phyloP scores from a whole-genome alignment of 2,329 filamentous ascomycete species.

The Arachnopeziza araneosa region DNA sequence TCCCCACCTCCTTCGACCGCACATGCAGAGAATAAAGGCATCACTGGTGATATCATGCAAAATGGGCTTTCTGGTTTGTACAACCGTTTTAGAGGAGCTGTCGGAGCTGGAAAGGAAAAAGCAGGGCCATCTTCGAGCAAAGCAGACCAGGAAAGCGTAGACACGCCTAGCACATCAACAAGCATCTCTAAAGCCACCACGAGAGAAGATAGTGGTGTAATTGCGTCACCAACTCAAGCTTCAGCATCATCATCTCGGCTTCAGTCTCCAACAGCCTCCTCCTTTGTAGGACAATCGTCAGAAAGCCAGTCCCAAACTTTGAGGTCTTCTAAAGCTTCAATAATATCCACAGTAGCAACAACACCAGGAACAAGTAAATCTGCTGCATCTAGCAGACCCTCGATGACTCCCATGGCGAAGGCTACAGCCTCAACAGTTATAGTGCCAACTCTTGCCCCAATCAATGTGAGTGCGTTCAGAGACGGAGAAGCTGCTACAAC shows the following conservation, averaged over 20 bases:
- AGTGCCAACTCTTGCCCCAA: slow-evolving; percentile 41
- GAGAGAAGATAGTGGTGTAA: slow-evolving; percentile 34
- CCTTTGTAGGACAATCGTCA: slow-evolving; percentile 23
- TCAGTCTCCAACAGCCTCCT: slow-evolving; percentile 28
- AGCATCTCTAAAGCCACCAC: slow-evolving; percentile 39
- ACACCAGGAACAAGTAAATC: slow-evolving; percentile 27
- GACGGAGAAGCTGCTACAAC: slow-evolving; percentile 43
- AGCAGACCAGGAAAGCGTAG: slow-evolving; percentile 39
- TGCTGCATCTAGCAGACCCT: slow-evolving; percentile 20
- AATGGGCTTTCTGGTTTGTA: slow-evolving; percentile 87
- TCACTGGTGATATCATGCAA: slow-evolving; percentile 69
- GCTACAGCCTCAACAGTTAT: slow-evolving; percentile 26
- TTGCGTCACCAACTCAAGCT: slow-evolving; percentile 30
- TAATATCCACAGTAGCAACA: slow-evolving; percentile 23
- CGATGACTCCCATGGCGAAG: slow-evolving; percentile 28
- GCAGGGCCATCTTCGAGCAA: slow-evolving; percentile 26
- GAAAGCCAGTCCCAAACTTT: slow-evolving; percentile 28
- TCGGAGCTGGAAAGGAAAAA: slow-evolving; percentile 62
- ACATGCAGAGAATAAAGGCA: slow-evolving; percentile 60
- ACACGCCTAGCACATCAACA: slow-evolving; percentile 35
- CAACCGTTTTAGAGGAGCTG: slow-evolving; percentile 74
- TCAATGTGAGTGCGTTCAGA: slow-evolving; percentile 44
- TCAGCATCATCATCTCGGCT: slow-evolving; percentile 28
- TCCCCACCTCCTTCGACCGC: slow-evolving; percentile 56
- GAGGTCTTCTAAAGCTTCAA: slow-evolving; percentile 29